Conservation (phyloP, 2,329 filamentous ascomycete species). For the Teratosphaeria destructans region DNA sequence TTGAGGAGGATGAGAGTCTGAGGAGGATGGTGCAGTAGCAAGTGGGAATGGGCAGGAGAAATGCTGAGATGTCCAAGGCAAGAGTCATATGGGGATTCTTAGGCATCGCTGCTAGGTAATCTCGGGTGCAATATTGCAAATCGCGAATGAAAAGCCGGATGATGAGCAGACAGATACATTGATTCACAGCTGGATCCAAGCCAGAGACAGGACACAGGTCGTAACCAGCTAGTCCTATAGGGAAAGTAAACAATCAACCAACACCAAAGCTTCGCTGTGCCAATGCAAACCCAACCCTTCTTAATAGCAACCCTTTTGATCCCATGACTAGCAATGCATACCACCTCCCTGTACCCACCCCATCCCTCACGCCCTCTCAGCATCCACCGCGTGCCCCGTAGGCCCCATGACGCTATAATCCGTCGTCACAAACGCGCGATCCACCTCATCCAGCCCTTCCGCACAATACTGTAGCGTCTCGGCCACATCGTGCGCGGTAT, state of each 20-base stretch:
- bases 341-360: background rate
- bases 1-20: too few relatives aligned
- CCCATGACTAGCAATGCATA: background rate
- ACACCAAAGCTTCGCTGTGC: background rate
- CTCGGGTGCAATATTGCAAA: too few relatives aligned
- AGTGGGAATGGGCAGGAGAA: too few relatives aligned
- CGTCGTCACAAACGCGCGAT: slow-evolving; percentile 42
- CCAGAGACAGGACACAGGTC: background rate
- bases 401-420: slow-evolving; percentile 37
- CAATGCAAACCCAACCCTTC: background rate
- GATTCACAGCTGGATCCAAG: too few relatives aligned
- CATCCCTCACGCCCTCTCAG: slow-evolving; percentile 6
- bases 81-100: too few relatives aligned
- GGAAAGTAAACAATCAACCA: background rate
- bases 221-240: background rate
- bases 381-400: slow-evolving; percentile 30
- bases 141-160: too few relatives aligned
- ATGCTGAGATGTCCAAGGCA: too few relatives aligned
- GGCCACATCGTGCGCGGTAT: slow-evolving; percentile 47
- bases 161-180: too few relatives aligned
- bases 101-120: too few relatives aligned
- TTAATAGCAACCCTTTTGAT: background rate
- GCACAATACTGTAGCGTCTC: slow-evolving; percentile 55
- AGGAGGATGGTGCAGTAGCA: too few relatives aligned
- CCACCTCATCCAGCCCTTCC: slow-evolving; percentile 44